Percentiles rank a stretch among this genome's conserved stretches.
These are phyloP conservation scores for Schizopora paradoxa DNA, from an alignment of 1,284 basidiomycete genomes.

Conservation along the genomic window DNA sequence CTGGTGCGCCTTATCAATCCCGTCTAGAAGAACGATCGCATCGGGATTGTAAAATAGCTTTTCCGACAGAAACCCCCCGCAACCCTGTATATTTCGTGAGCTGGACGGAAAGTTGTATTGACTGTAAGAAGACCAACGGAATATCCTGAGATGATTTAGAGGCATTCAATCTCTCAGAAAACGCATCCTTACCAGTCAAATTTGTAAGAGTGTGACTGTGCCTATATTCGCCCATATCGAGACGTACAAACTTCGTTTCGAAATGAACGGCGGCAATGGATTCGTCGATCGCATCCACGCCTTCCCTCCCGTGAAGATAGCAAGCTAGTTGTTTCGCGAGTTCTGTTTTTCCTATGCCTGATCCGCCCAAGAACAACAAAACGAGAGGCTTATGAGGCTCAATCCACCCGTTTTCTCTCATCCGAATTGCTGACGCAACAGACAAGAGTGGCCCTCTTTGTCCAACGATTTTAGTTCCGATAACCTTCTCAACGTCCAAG, in stretches of 20 bases:
- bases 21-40: constrained; percentile 3
- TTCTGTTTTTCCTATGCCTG: constrained; percentile 2
- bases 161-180: neutral
- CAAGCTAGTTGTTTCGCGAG: constrained; percentile 2
- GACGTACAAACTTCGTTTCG: constrained; percentile 5
- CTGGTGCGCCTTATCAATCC: constrained; percentile 5
- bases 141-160: neutral
- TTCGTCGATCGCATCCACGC: constrained; percentile 2
- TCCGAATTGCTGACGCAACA: neutral
- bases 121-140: neutral
- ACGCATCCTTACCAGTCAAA: neutral
- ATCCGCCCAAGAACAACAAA: constrained; percentile 2
- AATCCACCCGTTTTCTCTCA: constrained; percentile 4
- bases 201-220: constrained; percentile 1
- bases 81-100: neutral
- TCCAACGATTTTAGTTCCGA: constrained; percentile 1
- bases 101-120: neutral
- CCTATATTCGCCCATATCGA: constrained; percentile 5
- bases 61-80: neutral
- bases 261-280: constrained; percentile 1
- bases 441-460: neutral
- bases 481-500: neutral
- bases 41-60: neutral
- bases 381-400: constrained; percentile 2
- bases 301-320: neutral